Evolutionary conservation across 1,284 basidiomycete species (phyloP).

Genomic region (Irpex sp.): DNA sequence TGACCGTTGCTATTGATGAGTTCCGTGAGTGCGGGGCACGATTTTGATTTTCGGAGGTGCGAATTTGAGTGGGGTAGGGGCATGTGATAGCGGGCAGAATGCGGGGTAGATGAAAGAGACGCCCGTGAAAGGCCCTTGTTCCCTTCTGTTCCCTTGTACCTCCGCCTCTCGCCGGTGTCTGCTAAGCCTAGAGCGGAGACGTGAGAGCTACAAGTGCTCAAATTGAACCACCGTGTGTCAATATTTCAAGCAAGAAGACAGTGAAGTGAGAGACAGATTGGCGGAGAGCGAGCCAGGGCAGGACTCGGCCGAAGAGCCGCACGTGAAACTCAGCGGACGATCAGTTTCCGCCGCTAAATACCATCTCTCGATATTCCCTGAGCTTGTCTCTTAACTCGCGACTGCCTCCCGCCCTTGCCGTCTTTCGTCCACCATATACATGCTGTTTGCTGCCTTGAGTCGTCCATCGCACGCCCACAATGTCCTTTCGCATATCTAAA

Average conservation of each 20-base stretch:
- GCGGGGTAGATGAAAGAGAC: neutral
- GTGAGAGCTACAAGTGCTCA: neutral
- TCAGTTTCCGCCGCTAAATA: slow-evolving; percentile 11
- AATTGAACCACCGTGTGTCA: neutral
- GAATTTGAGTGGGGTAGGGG: neutral
- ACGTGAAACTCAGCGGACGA: slow-evolving; percentile 9
- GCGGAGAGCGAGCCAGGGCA: neutral
- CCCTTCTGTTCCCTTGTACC: neutral
- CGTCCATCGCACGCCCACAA: slow-evolving; percentile 5
- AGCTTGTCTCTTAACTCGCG: neutral
- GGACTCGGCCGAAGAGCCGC: slow-evolving; percentile 9
- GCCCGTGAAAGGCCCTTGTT: neutral
- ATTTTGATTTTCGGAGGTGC: neutral
- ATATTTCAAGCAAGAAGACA: neutral
- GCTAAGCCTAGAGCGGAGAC: neutral
- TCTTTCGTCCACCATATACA: slow-evolving; percentile 3
- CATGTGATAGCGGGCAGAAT: slow-evolving; percentile 1
- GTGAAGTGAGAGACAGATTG: neutral
- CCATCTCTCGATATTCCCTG: neutral
- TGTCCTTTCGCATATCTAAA: slow-evolving; percentile 66
- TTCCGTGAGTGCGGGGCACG: neutral
- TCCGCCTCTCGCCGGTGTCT: neutral
- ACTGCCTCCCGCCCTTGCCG: neutral
- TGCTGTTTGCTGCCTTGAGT: slow-evolving; percentile 4
- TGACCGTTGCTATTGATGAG: too few relatives aligned